phyloP scores from a whole-genome alignment of 768 basidiomycete species.

The Gymnopilus dilepis region DNA sequence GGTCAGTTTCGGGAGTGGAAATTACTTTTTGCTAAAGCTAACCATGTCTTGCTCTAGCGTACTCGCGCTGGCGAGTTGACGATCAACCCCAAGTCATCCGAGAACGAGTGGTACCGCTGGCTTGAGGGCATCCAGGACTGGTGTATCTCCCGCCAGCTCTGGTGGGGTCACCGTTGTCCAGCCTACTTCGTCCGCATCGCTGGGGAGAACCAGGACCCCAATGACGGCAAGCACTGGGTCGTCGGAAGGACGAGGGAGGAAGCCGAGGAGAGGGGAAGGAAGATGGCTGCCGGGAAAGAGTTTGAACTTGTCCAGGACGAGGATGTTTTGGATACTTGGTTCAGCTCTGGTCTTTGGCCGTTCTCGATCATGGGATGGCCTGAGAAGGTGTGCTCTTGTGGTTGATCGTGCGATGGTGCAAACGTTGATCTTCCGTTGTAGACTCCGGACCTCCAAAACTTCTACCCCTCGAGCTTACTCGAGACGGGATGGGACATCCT shows the following conservation, averaged over 20 bases:
- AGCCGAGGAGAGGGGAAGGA: constrained; percentile 76
- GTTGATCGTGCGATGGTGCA: neutral
- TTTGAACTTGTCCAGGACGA: constrained; percentile 92
- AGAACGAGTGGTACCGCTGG: constrained; percentile 97
- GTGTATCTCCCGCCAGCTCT: constrained; percentile 98
- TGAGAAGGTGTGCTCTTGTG: constrained; percentile 59
- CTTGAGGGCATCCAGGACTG: constrained; percentile 95
- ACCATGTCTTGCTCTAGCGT: constrained; percentile 53
- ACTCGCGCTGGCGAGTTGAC: constrained; percentile 86
- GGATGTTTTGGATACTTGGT: constrained; percentile 99
- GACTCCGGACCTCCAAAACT: constrained; percentile 79
- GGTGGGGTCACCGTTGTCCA: constrained; percentile 98
- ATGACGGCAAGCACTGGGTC: constrained; percentile 87
- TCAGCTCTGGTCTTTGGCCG: constrained; percentile 97
- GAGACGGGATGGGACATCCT: constrained; percentile 99
- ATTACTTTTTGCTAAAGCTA: neutral
- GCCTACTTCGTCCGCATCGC: constrained; percentile 92
- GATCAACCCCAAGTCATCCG: constrained; percentile 84
- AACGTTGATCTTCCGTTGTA: constrained; percentile 30
- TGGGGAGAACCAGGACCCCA: constrained; percentile 72
- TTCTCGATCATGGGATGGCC: constrained; percentile 99
- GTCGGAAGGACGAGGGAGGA: constrained; percentile 82
- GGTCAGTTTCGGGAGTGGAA: constrained; percentile 43
- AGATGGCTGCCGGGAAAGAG: constrained; percentile 64
- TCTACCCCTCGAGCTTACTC: constrained; percentile 89